A percentile compares a stretch with the other conserved stretches of the same genome.
Conservation (phyloP, 768 basidiomycete genomes). For the Pleurotus djamor region DNA sequence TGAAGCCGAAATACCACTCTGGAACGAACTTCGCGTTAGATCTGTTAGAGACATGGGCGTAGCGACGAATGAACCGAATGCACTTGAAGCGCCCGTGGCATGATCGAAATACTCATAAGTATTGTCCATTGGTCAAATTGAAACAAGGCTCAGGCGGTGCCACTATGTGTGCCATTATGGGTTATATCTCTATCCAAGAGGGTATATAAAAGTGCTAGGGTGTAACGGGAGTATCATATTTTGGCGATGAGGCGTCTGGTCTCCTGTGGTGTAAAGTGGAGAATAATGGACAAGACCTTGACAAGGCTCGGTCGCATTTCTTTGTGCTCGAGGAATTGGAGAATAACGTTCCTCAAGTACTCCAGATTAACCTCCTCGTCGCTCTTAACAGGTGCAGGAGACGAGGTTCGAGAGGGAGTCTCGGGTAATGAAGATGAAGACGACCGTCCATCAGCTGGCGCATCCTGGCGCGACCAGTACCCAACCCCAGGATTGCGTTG, state of each 20-base stretch:
- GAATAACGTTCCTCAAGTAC: constrained; percentile 92
- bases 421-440: constrained; percentile 32
- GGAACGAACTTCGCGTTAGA: constrained; percentile 72
- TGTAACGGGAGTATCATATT: constrained; percentile 37
- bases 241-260: constrained; percentile 87
- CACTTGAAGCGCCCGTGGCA: background rate
- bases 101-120: background rate
- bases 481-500: constrained; percentile 94
- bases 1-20: constrained; percentile 59
- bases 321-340: constrained; percentile 98
- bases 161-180: too few species aligned
- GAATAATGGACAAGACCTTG: constrained; percentile 86
- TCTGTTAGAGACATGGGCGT: constrained; percentile 61
- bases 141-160: too few species aligned
- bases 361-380: constrained; percentile 96
- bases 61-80: background rate
- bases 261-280: constrained; percentile 95
- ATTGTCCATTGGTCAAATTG: too few species aligned
- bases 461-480: constrained; percentile 68
- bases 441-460: constrained; percentile 35
- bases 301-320: constrained; percentile 98
- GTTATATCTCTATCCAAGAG: too few species aligned
- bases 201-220: background rate
- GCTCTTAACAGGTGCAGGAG: constrained; percentile 35
- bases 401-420: constrained; percentile 29